Base-by-base conservation (phyloP, 2,329 filamentous ascomycete genomes). In the Sordariomycetes sp. region DNA sequence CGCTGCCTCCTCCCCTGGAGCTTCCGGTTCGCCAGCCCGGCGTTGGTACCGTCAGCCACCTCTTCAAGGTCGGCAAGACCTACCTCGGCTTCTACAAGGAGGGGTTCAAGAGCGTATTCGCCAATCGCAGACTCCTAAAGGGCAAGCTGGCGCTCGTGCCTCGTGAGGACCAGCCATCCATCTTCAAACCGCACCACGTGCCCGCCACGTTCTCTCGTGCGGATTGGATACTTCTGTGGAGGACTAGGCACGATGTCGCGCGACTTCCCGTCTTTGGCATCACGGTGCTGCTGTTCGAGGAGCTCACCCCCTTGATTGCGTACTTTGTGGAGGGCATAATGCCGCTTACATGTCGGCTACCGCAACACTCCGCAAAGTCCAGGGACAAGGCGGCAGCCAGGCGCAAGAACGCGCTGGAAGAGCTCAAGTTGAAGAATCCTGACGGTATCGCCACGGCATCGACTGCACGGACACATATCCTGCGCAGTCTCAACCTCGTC, bases 51-150 rank as follows among this genome's bases (percentile, higher is more conserved):
- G 66, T 80, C 57, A 69, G 70, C 57, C 64, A 69, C 42, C 64
- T 64, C 20, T 80, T 87, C 72, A 74, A 81, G 60, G 80, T 81
- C 65, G 92, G 89, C 61, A 86, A 87, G 67, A 82, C 87, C 55
- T 96, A 95, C 70, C 69, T 87, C 10, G 70, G 71, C 39, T 97
- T 97, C 79, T 97, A 96, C 82, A 95, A 94, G 72, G 78, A 82
- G 1, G 92, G 91, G 20, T 71, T 96, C 35, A 84, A 84, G 66
- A 83, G 86, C 64, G 84, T 95, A 55, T 84, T 82, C 67, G 72
- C 75, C 59, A 96, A 95, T 63, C 76, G 80, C 53, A 66, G 73
- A 24, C 75, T 78, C 12, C 67, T 85, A 15, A 69, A 72, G 55
- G 69, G 72, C 64, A 75, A 67, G 67, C 67, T 72, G 57, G 63